Conservation (phyloP, 352 stramenopile genomes). For the Blastocystis sp. region DNA sequence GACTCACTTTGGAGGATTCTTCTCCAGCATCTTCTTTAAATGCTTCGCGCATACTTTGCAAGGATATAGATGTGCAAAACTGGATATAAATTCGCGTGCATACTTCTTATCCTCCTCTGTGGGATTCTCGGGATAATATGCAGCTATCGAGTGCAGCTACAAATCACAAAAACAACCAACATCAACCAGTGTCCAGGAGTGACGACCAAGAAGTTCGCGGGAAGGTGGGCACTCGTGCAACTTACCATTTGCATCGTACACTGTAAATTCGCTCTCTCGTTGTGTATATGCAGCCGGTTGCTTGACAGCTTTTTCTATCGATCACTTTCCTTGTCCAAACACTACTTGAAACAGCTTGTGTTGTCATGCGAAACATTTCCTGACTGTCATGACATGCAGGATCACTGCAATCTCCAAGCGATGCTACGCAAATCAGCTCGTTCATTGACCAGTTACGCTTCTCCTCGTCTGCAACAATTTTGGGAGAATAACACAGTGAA, state of each 20-base stretch:
- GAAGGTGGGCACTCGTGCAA: constrained; percentile 71
- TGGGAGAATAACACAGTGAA: neutral
- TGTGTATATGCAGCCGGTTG: constrained; percentile 39
- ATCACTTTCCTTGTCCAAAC: neutral
- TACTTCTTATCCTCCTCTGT: constrained; percentile 74
- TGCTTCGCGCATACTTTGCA: constrained; percentile 77
- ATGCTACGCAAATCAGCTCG: neutral
- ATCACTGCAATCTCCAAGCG: constrained; percentile 11
- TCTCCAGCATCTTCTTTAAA: constrained; percentile 76
- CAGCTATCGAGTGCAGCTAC: constrained; percentile 79
- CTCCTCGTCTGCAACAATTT: constrained; percentile 1
- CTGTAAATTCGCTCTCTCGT: constrained; percentile 51
- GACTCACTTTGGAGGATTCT: constrained; percentile 74
- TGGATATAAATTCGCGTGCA: constrained; percentile 73
- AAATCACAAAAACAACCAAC: constrained; percentile 1
- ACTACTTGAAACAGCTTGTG: constrained; percentile 7
- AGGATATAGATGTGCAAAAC: constrained; percentile 78
- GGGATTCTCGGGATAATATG: constrained; percentile 80
- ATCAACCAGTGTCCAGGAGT: constrained; percentile 75
- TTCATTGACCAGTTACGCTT: neutral
- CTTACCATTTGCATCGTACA: constrained; percentile 14
- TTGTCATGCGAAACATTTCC: constrained; percentile 56
- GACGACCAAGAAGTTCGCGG: constrained; percentile 73
- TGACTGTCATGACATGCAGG: constrained; percentile 51
- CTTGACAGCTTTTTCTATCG: constrained; percentile 32